Evolutionary conservation across 495 filamentous ascomycete species (phyloP).

Genomic region (Xylaria telfairii): DNA sequence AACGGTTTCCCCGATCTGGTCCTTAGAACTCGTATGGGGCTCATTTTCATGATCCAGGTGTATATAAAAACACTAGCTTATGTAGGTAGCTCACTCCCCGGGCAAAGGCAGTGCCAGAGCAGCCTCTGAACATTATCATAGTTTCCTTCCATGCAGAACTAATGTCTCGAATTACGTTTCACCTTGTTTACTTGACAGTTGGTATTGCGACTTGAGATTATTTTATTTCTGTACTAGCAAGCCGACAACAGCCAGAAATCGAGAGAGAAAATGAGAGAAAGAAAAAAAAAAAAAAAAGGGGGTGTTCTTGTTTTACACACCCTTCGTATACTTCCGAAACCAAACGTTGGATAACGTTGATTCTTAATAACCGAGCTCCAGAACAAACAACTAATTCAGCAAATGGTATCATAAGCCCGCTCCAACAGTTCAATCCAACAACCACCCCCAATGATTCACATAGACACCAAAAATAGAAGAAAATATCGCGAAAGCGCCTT

Average conservation of each 20-base stretch:
- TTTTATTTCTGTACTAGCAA: background rate
- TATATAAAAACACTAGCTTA: background rate
- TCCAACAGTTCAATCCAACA: constrained; percentile 22
- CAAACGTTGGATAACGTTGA: background rate
- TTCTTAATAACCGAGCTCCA: background rate
- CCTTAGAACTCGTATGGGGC: background rate
- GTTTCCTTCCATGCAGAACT: background rate
- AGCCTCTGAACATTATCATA: background rate
- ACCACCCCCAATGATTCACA: constrained; percentile 23
- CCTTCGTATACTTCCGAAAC: background rate
- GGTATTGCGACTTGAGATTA: background rate
- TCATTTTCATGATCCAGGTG: background rate
- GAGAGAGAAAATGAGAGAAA: too few relatives aligned
- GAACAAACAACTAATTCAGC: constrained; percentile 6
- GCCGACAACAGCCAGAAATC: background rate
- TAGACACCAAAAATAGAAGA: background rate
- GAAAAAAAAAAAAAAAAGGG: too few relatives aligned
- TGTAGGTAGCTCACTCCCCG: background rate
- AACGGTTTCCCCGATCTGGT: background rate
- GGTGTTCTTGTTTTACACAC: background rate
- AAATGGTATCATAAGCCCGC: constrained; percentile 30
- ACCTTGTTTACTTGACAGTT: constrained; percentile 9
- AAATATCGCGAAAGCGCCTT: background rate
- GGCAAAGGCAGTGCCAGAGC: background rate
- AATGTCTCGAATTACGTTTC: background rate